These are phyloP conservation scores for Raphanus hybrid DNA, from an alignment of 441 rosid species.

Conservation along the genomic window DNA sequence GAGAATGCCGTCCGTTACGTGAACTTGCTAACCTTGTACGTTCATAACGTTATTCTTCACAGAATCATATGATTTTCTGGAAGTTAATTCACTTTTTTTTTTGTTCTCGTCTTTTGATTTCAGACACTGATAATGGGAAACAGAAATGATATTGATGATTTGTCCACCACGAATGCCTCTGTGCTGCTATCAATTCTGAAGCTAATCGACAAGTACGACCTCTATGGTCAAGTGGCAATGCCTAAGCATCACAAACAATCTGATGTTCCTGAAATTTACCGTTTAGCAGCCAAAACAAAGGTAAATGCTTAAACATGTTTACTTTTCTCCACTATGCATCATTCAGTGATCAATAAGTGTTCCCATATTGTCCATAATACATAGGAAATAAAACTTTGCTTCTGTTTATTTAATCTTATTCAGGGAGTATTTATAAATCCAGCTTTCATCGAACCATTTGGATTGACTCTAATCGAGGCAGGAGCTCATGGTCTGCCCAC, in stretches of 20 bases:
- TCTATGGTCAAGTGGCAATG: constrained; percentile 95
- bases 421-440: constrained; percentile 97
- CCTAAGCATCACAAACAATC: constrained; percentile 98
- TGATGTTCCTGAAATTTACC: constrained; percentile 93
- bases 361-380: neutral
- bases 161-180: constrained; percentile 79
- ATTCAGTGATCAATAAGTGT: neutral
- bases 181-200: constrained; percentile 85
- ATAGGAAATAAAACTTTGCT: too few relatives aligned
- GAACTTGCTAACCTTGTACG: constrained; percentile 96
- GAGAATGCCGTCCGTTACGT: constrained; percentile 86
- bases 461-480: constrained; percentile 92
- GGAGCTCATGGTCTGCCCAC: constrained; percentile 93
- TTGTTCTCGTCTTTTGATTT: constrained; percentile 9
- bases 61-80: neutral
- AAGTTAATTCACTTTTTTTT: constrained; percentile 1
- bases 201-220: constrained; percentile 89
- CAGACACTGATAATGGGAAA: constrained; percentile 97
- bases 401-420: constrained; percentile 6
- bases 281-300: constrained; percentile 90
- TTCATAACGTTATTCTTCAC: neutral
- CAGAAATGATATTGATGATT: constrained; percentile 87
- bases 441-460: constrained; percentile 94
- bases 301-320: neutral
- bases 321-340: neutral